Evolutionary conservation across 2,329 filamentous ascomycete species (phyloP).

Genomic region (Harringtonia lauricola): DNA sequence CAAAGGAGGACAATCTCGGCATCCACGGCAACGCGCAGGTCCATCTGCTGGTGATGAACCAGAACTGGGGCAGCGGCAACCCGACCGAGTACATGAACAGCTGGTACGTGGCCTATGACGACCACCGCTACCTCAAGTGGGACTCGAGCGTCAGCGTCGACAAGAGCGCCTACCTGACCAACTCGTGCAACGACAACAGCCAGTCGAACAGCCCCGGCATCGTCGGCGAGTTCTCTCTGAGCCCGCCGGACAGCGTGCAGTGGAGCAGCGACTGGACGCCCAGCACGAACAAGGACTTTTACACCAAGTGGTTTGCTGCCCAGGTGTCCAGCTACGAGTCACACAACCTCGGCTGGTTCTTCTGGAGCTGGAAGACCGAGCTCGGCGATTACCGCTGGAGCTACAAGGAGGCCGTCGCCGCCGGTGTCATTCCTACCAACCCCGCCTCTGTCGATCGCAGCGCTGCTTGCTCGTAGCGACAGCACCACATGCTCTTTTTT

Average conservation of each 20-base stretch:
- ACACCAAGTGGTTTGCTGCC: constrained; percentile 36
- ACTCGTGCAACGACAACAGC: constrained; percentile 37
- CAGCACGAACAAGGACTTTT: constrained; percentile 34
- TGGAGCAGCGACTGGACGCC: constrained; percentile 30
- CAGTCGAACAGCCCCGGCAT: constrained; percentile 33
- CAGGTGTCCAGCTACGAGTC: constrained; percentile 28
- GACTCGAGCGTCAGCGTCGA: constrained; percentile 23
- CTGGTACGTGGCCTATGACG: constrained; percentile 39
- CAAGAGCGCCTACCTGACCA: constrained; percentile 36
- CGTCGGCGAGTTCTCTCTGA: constrained; percentile 48
- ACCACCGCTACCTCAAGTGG: constrained; percentile 50
- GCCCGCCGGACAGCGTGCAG: constrained; percentile 36
- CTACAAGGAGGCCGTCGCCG: constrained; percentile 10
- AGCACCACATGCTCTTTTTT: too few species aligned
- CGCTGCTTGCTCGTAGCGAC: too few species aligned
- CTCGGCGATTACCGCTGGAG: constrained; percentile 29
- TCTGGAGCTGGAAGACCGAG: constrained; percentile 42
- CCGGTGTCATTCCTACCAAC: constrained; percentile 7
- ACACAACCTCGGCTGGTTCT: constrained; percentile 33
- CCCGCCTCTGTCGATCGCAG: constrained; percentile 2
- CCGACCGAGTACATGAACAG: constrained; percentile 32
- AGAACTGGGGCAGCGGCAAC: constrained; percentile 44
- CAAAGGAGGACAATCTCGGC: constrained; percentile 31
- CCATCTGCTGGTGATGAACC: constrained; percentile 40
- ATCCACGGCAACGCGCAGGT: constrained; percentile 30